Conservation (phyloP, 202 grass and related monocot species). For the Dendrocalamus latiflorus region DNA sequence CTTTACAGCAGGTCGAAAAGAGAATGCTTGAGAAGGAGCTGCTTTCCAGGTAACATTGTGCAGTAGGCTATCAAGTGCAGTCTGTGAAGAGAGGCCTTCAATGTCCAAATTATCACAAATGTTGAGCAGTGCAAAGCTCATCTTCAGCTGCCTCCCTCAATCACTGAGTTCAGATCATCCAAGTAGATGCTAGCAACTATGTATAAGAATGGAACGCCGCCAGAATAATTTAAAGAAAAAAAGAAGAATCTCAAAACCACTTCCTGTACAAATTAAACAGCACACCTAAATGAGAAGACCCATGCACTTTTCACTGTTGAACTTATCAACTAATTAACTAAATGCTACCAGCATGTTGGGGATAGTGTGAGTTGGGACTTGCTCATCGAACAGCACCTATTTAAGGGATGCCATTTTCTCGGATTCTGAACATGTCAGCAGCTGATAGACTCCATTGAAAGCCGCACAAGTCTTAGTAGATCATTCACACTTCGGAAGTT, state of each 20-base stretch:
- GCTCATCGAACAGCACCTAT: constrained; percentile 18
- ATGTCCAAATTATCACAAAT: constrained; percentile 10
- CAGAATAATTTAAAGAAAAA: neutral
- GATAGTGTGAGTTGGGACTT: constrained; percentile 6
- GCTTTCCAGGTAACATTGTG: constrained; percentile 10
- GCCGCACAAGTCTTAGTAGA: constrained; percentile 71
- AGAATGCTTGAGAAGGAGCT: neutral
- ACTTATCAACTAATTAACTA: constrained; percentile 31
- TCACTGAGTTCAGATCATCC: constrained; percentile 25
- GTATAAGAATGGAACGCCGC: constrained; percentile 15
- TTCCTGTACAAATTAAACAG: constrained; percentile 42
- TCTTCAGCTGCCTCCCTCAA: constrained; percentile 11
- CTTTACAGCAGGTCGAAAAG: constrained; percentile 31
- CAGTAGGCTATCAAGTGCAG: constrained; percentile 12
- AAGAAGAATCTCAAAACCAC: constrained; percentile 20
- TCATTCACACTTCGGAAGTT: constrained; percentile 86
- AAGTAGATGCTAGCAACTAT: constrained; percentile 17
- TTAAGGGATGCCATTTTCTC: constrained; percentile 22
- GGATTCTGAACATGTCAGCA: constrained; percentile 38
- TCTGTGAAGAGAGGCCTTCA: neutral
- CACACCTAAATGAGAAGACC: constrained; percentile 10
- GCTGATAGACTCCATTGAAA: constrained; percentile 90
- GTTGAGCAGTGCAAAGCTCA: constrained; percentile 13
- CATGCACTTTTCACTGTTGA: constrained; percentile 5
- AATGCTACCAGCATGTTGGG: constrained; percentile 10